Evolutionary conservation across 768 basidiomycete species (phyloP), one percentile per base, ranked within the genome.

Genomic region (Leccinum disarticulatum): DNA sequence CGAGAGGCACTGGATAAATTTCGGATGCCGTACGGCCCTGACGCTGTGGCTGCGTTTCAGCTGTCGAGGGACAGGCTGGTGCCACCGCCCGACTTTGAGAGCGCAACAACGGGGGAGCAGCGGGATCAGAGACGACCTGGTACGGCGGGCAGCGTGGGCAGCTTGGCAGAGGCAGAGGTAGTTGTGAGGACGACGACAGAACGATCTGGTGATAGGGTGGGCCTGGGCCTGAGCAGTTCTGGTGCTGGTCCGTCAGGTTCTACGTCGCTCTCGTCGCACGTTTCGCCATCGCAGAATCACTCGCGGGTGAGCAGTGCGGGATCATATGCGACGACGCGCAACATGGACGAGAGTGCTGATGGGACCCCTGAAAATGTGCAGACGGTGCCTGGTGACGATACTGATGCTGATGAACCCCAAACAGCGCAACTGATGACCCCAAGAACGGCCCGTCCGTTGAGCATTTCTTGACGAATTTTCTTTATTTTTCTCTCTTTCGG

Each of bases 21-120:
- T 65, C 89, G 88, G 1, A 76, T 88, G 57, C 91, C 91, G 22
- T 93, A 90, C 65, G 90, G 91, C 0, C 73, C 81, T 11, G 90
- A 87, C 66, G 91, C 90, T 4, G 77, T 88, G 30, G 68, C 68
- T 6, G 86, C 86, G 33, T 89, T 78, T 66, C 81, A 82, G 14
- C 64, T 78, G 25, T 83, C 81, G 43, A 74, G 79, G 52, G 73
- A 75, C 31, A 73, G 77, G 38, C 66, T 82, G 65, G 72, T 74
- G 2, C 83, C 82, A 1, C 86, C 80, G 4, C 77, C 86, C 15
- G 83, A 79, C 52, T 87, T 87, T 67, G 81, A 84, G 19, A 64
- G 57, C 14, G 61, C 60, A 15, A 10, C 58, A 3, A 49, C 52
- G 7, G 35, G 41, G 25, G 51, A 55, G 7, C 36, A 25, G 25